These are phyloP conservation scores for Fusarium sp. DNA, from an alignment of 2,329 filamentous ascomycete genomes.

Conservation along the genomic window DNA sequence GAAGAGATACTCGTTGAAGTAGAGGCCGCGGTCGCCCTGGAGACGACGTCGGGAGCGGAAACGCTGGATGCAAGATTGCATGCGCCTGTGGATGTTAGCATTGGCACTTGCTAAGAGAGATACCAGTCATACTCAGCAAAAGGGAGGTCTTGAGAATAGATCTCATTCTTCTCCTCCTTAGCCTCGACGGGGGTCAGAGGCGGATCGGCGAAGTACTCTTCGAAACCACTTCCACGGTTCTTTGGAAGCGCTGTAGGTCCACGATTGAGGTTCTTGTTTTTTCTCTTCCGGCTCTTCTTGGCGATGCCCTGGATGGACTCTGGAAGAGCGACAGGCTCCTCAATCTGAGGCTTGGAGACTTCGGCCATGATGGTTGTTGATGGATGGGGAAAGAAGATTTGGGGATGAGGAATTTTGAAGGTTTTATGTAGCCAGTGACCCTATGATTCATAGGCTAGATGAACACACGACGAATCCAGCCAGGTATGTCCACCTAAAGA, in stretches of 20 bases:
- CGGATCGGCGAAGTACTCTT: slow-evolving; percentile 83
- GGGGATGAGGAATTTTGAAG: background rate
- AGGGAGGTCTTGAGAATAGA: slow-evolving; percentile 70
- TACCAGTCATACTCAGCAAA: slow-evolving; percentile 63
- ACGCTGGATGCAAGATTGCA: slow-evolving; percentile 85
- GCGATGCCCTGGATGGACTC: slow-evolving; percentile 27
- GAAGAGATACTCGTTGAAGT: slow-evolving; percentile 83
- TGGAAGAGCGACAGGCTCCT: slow-evolving; percentile 4
- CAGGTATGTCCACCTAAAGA: accelerated
- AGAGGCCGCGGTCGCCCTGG: slow-evolving; percentile 64
- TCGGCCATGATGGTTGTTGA: background rate
- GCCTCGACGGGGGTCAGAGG: slow-evolving; percentile 78
- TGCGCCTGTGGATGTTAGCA: slow-evolving; percentile 65
- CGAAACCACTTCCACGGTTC: slow-evolving; percentile 72
- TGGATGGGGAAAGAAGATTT: background rate
- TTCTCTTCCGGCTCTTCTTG: slow-evolving; percentile 31
- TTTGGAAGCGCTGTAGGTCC: slow-evolving; percentile 55
- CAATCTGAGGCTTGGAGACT: background rate
- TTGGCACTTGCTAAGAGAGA: background rate
- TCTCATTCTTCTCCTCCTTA: slow-evolving; percentile 66
- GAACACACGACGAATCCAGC: background rate
- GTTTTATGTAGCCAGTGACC: background rate
- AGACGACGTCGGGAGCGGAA: slow-evolving; percentile 83
- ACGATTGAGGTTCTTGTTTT: slow-evolving; percentile 37
- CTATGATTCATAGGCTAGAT: slow-evolving; percentile 7